Percentiles rank a stretch among this genome's conserved stretches.
Conservation (phyloP, 2,329 filamentous ascomycete genomes). For the Dothidotthia symphoricarpi region DNA sequence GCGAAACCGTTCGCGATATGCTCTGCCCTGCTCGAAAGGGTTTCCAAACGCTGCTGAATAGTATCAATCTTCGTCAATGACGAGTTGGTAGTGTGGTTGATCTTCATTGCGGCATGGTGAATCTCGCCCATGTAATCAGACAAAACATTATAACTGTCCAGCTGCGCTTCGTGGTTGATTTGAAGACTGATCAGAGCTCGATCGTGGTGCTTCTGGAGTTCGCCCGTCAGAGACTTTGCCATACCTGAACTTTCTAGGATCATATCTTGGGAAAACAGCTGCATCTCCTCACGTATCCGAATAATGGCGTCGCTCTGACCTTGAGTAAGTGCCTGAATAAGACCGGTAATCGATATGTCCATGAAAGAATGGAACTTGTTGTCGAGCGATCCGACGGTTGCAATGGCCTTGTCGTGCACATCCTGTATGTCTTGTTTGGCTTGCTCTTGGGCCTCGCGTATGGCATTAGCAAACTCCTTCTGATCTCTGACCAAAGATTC, state of each 20-base stretch:
- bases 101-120: slow-evolving; percentile 11
- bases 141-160: slow-evolving; percentile 16
- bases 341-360: slow-evolving; percentile 17
- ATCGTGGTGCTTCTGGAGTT: slow-evolving; percentile 20
- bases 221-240: slow-evolving; percentile 10
- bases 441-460: slow-evolving; percentile 19
- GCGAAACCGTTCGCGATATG: slow-evolving; percentile 22
- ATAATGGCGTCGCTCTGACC: slow-evolving; percentile 17
- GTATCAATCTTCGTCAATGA: slow-evolving; percentile 16
- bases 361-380: slow-evolving; percentile 23
- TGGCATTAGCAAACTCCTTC: slow-evolving; percentile 21
- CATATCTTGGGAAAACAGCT: slow-evolving; percentile 20
- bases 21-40: slow-evolving; percentile 20
- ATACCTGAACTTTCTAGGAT: slow-evolving; percentile 18
- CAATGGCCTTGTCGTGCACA: slow-evolving; percentile 21
- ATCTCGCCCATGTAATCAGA: slow-evolving; percentile 13
- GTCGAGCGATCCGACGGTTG: slow-evolving; percentile 16
- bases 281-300: slow-evolving; percentile 17
- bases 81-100: slow-evolving; percentile 10
- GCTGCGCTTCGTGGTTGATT: slow-evolving; percentile 18
- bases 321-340: slow-evolving; percentile 18
- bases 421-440: slow-evolving; percentile 17
- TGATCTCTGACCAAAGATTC: slow-evolving; percentile 24
- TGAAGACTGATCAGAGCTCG: slow-evolving; percentile 11
- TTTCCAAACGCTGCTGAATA: slow-evolving; percentile 19